These are phyloP conservation scores for Fusarium subtropicale DNA, from an alignment of 2,329 filamentous ascomycete genomes.

Conservation along the genomic window DNA sequence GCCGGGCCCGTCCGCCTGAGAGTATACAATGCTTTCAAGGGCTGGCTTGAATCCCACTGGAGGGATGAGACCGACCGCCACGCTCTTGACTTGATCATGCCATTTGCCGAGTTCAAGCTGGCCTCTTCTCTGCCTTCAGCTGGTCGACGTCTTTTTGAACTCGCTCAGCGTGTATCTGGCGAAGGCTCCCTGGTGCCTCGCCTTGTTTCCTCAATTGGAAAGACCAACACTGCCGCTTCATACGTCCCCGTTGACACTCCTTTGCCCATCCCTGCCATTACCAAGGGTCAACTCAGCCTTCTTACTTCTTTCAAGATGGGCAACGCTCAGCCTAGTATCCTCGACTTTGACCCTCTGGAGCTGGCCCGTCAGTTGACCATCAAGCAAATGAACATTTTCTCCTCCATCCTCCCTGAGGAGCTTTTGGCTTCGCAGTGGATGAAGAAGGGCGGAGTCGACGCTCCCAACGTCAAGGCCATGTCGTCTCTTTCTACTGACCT, in stretches of 20 bases:
- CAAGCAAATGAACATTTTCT: slow-evolving; percentile 92
- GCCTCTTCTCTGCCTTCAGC: slow-evolving; percentile 77
- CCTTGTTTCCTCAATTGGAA: slow-evolving; percentile 86
- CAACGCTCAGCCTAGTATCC: slow-evolving; percentile 75
- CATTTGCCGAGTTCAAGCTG: slow-evolving; percentile 83
- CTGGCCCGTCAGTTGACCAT: slow-evolving; percentile 92
- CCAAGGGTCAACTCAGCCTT: slow-evolving; percentile 79
- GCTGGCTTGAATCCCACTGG: slow-evolving; percentile 98
- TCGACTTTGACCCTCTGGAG: slow-evolving; percentile 93
- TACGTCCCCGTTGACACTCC: slow-evolving; percentile 78
- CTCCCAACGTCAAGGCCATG: slow-evolving; percentile 94
- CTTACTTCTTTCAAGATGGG: slow-evolving; percentile 81
- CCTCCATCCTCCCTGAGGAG: slow-evolving; percentile 90
- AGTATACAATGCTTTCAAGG: slow-evolving; percentile 97
- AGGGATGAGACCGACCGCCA: slow-evolving; percentile 81
- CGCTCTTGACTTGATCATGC: slow-evolving; percentile 79
- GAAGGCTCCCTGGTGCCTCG: slow-evolving; percentile 84
- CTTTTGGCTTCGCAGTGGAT: slow-evolving; percentile 93
- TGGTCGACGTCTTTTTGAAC: slow-evolving; percentile 81
- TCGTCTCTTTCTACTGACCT: slow-evolving; percentile 91
- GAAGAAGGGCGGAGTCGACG: slow-evolving; percentile 82
- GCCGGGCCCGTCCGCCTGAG: slow-evolving; percentile 85
- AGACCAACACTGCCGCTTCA: slow-evolving; percentile 80
- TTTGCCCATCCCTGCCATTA: slow-evolving; percentile 75
- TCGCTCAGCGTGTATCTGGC: slow-evolving; percentile 81